Conservation (phyloP, 768 basidiomycete genomes). For the Auricularia sp. region DNA sequence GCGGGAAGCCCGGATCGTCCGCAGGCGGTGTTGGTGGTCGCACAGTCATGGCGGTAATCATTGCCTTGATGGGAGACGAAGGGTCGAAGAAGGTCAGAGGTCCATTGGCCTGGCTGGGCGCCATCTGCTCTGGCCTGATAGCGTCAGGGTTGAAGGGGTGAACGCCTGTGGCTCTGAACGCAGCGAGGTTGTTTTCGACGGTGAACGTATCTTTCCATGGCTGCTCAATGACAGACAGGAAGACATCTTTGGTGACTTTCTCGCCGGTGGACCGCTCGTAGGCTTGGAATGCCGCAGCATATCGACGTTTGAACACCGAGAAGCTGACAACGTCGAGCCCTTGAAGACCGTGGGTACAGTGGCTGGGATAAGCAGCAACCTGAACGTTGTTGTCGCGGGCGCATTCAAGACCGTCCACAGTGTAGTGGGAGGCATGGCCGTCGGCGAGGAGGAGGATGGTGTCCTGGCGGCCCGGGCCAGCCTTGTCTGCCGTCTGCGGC, state of each 20-base stretch:
- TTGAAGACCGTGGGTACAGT: conserved; percentile 28
- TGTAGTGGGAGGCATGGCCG: conserved; percentile 29
- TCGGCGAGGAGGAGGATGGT: conserved; percentile 25
- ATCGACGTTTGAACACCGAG: conserved; percentile 24
- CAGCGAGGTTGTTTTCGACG: neutral
- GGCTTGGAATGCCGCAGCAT: neutral
- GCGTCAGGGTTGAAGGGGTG: conserved; percentile 1
- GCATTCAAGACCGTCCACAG: conserved; percentile 21
- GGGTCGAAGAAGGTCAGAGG: too few species aligned
- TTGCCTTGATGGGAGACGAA: too few species aligned
- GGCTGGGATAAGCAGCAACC: conserved; percentile 26
- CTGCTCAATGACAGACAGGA: conserved; percentile 17
- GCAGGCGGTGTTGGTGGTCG: too few species aligned
- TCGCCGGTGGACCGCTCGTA: conserved; percentile 13
- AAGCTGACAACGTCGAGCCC: conserved; percentile 30
- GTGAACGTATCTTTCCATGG: neutral
- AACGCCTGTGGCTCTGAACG: conserved; percentile 1
- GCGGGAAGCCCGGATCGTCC: too few species aligned
- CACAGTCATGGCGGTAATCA: too few species aligned
- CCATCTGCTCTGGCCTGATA: neutral
- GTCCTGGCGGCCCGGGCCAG: conserved; percentile 10
- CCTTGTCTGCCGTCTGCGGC: conserved; percentile 20
- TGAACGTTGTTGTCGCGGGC: conserved; percentile 20
- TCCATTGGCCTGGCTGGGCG: too few species aligned
- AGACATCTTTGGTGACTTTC: conserved; percentile 26